A percentile compares a stretch with the other conserved stretches of the same genome.
These are phyloP conservation scores for Yarrowia divulgata DNA, from an alignment of 805 yeast species.

Conservation along the genomic window DNA sequence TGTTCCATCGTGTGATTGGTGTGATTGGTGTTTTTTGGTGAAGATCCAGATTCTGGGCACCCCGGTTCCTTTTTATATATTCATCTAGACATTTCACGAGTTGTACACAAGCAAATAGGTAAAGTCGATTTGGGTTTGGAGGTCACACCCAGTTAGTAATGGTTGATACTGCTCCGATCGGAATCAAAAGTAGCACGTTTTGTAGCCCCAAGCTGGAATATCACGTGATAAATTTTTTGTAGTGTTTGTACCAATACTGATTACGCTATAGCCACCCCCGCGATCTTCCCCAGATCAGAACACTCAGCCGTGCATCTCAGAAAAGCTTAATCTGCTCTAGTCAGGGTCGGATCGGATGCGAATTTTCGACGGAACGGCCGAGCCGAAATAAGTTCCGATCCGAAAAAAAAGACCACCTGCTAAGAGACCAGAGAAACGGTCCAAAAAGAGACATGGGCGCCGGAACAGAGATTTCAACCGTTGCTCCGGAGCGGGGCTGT, in stretches of 20 bases:
- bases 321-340: not conserved
- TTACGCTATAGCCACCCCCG: too few relatives aligned
- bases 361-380: conserved; percentile 9
- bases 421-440: not conserved
- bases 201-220: not conserved
- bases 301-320: conserved; percentile 7
- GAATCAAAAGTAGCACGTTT: not conserved
- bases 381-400: conserved; percentile 21
- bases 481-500: too few relatives aligned
- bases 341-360: conserved; percentile 9
- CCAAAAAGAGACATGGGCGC: too few relatives aligned
- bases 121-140: not conserved
- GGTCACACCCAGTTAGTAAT: too few relatives aligned
- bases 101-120: not conserved
- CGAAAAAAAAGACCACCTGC: not conserved
- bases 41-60: too few relatives aligned
- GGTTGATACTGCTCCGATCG: not conserved
- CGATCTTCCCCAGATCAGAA: conserved; percentile 4
- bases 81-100: not conserved
- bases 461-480: too few relatives aligned
- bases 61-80: conserved; percentile 1
- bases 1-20: not conserved
- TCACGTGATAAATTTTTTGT: too few relatives aligned
- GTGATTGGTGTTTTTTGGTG: too few relatives aligned
- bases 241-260: too few relatives aligned